Evolutionary conservation across 345 rosid species (phyloP).

Genomic region (Eucalyptus cloeziana): DNA sequence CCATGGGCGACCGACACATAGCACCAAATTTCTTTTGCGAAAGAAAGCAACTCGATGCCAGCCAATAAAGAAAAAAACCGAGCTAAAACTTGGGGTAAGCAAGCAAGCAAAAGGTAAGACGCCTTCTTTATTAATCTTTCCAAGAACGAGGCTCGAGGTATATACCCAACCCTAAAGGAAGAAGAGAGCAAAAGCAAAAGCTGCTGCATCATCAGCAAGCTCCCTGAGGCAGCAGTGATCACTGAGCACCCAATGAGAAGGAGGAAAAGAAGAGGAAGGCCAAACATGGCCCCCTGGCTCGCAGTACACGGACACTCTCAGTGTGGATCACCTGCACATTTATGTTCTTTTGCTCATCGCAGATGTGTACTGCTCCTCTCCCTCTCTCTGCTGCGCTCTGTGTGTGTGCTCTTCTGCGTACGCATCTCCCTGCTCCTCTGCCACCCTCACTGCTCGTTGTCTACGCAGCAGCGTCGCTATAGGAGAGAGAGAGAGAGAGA

Average conservation of each 20-base stretch:
- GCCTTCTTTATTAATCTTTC: neutral
- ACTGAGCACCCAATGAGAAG: neutral
- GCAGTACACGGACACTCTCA: neutral
- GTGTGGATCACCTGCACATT: neutral
- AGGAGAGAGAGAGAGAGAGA: neutral
- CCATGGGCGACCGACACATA: neutral
- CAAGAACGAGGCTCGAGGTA: neutral
- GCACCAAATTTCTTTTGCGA: neutral
- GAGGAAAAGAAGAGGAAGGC: neutral
- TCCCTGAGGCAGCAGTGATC: neutral
- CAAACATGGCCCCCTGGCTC: neutral
- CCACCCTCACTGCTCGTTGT: neutral
- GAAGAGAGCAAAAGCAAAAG: neutral
- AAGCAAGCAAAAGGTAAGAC: neutral
- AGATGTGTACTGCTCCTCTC: neutral
- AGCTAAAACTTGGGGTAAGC: neutral
- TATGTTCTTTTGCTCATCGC: neutral
- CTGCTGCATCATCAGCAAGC: neutral
- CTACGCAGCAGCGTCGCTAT: neutral
- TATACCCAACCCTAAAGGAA: neutral
- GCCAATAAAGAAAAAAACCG: neutral
- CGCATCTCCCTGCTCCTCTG: neutral
- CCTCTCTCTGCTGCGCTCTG: neutral
- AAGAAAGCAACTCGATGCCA: neutral
- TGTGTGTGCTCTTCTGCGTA: neutral